Conservation (phyloP, 352 stramenopile species). For the Globisporangium spinosum region DNA sequence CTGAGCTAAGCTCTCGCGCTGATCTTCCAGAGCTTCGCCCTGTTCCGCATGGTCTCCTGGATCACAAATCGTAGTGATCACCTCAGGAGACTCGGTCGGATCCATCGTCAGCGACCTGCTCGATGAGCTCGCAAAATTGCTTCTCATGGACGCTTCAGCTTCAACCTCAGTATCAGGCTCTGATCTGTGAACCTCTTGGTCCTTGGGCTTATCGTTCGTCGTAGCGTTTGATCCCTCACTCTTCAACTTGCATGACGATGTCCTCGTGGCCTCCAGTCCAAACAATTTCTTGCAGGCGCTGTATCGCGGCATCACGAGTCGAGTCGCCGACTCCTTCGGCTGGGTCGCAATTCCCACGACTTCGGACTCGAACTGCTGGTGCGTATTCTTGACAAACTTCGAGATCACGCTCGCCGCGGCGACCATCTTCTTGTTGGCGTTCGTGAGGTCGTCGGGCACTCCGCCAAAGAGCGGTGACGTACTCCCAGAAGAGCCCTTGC, state of each 20-base stretch:
- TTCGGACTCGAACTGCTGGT: slow-evolving; percentile 36
- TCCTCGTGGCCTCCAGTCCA: slow-evolving; percentile 5
- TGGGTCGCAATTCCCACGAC: slow-evolving; percentile 32
- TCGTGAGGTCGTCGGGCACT: slow-evolving; percentile 22
- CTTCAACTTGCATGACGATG: background rate
- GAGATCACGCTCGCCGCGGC: slow-evolving; percentile 31
- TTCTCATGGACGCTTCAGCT: background rate
- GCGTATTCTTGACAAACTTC: slow-evolving; percentile 38
- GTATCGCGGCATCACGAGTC: slow-evolving; percentile 33
- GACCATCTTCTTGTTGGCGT: slow-evolving; percentile 26
- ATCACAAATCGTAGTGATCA: background rate
- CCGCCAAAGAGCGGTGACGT: slow-evolving; percentile 13
- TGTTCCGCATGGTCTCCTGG: background rate
- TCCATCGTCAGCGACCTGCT: slow-evolving; percentile 7
- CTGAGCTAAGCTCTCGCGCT: background rate
- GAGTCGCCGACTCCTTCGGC: slow-evolving; percentile 36
- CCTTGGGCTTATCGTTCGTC: background rate
- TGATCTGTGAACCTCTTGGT: background rate
- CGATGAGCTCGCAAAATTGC: slow-evolving; percentile 3
- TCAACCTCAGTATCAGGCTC: background rate
- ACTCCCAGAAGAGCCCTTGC: slow-evolving; percentile 3
- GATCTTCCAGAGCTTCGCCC: background rate
- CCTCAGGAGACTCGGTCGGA: background rate
- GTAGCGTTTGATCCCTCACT: background rate
- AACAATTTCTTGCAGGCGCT: slow-evolving; percentile 33